phyloP scores from a whole-genome alignment of 768 basidiomycete genomes.

The Coprinellus aureogranulatus region DNA sequence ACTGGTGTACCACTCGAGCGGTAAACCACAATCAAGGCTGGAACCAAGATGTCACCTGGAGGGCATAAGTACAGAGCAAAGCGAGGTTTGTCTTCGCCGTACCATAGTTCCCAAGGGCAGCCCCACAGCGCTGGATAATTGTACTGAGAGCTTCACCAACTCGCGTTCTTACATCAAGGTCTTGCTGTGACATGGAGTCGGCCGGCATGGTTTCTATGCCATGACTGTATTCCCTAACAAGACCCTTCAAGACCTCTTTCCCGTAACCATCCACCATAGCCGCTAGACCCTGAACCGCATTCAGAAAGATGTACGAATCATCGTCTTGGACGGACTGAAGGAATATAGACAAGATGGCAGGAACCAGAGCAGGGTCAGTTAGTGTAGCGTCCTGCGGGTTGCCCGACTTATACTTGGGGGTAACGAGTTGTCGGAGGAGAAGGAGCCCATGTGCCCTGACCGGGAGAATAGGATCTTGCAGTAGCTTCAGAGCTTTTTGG shows the following conservation, averaged over 20 bases:
- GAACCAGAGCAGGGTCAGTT: conserved; percentile 62
- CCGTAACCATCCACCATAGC: conserved; percentile 79
- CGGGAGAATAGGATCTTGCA: conserved; percentile 90
- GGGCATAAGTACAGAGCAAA: neutral
- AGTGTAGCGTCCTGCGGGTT: conserved; percentile 23
- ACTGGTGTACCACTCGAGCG: conserved; percentile 64
- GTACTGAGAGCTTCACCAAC: conserved; percentile 84
- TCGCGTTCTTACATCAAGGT: conserved; percentile 71
- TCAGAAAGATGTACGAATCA: conserved; percentile 93
- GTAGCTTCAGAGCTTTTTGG: conserved; percentile 80
- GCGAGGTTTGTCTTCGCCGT: conserved; percentile 15
- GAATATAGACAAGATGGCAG: conserved; percentile 86
- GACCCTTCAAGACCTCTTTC: conserved; percentile 61
- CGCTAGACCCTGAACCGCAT: conserved; percentile 88
- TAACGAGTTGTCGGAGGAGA: conserved; percentile 75
- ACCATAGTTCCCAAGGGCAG: conserved; percentile 70
- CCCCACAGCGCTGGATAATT: conserved; percentile 72
- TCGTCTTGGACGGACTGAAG: conserved; percentile 82
- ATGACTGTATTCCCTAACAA: conserved; percentile 66
- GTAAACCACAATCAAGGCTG: conserved; percentile 64
- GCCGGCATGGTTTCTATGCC: conserved; percentile 51
- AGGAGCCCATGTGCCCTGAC: conserved; percentile 92
- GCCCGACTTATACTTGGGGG: conserved; percentile 28
- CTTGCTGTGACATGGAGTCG: conserved; percentile 48
- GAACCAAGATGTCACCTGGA: conserved; percentile 68